These are phyloP conservation scores for Areca catechu DNA, from an alignment of 176 grass and related monocot species.

Conservation along the genomic window DNA sequence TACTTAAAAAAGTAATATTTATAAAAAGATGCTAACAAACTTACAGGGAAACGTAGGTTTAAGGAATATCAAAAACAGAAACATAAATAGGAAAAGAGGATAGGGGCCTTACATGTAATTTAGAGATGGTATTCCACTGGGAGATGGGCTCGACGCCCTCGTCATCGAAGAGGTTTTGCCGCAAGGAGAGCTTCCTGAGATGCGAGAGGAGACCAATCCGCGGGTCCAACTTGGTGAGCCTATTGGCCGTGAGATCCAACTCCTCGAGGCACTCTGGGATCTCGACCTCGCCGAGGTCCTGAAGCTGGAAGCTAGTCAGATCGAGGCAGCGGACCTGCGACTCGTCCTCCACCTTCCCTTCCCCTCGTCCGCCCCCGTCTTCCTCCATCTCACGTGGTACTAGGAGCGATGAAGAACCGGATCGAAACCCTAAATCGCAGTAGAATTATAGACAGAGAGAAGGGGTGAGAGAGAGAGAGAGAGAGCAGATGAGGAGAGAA, in stretches of 20 bases:
- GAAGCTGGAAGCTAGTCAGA: constrained; percentile 80
- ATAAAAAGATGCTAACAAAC: no score
- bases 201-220: constrained; percentile 45
- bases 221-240: constrained; percentile 50
- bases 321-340: constrained; percentile 39
- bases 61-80: no score
- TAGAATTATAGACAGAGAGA: no score
- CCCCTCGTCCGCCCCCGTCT: no score
- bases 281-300: constrained; percentile 77
- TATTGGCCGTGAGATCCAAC: constrained; percentile 87
- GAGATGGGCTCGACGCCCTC: constrained; percentile 57
- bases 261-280: constrained; percentile 70
- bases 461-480: no score
- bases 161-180: constrained; percentile 79
- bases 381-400: no score
- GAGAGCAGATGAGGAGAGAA: no score
- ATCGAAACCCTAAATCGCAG: no score
- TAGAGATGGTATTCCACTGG: constrained; percentile 54
- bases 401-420: no score
- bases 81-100: neutral
- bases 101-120: constrained; percentile 37
- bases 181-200: constrained; percentile 69
- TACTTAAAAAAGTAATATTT: no score
- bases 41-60: no score
- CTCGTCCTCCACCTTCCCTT: constrained; percentile 16